These are phyloP conservation scores for Parasitella parasitica DNA, from an alignment of 371 early-diverging fungal species.

Conservation along the genomic window DNA sequence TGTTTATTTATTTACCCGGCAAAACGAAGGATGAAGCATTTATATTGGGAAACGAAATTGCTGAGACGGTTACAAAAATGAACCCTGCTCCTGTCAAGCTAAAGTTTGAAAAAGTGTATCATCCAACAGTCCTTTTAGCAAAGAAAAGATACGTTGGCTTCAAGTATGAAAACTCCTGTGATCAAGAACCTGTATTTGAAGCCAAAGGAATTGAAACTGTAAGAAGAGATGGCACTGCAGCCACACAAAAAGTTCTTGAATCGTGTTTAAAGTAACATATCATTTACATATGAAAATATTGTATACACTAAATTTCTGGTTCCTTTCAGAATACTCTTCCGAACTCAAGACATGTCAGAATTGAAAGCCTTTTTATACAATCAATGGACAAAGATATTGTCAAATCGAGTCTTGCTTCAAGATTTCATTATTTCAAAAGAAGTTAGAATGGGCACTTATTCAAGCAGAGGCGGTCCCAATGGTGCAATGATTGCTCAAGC, in stretches of 20 bases:
- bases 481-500: conserved; percentile 73
- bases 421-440: conserved; percentile 89
- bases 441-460: conserved; percentile 67
- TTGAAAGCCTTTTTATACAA: conserved; percentile 71
- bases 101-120: conserved; percentile 92
- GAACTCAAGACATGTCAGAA: conserved; percentile 75
- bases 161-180: conserved; percentile 65
- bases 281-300: neutral
- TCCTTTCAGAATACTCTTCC: conserved; percentile 65
- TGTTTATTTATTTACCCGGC: conserved; percentile 82
- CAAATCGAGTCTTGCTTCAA: conserved; percentile 62
- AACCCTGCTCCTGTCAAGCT: conserved; percentile 83
- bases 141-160: conserved; percentile 93
- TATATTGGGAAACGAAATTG: conserved; percentile 76
- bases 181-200: conserved; percentile 76
- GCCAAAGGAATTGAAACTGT: conserved; percentile 96
- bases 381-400: conserved; percentile 72
- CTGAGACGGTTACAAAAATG: conserved; percentile 64
- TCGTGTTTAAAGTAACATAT: conserved; percentile 64
- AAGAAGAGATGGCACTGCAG: conserved; percentile 81
- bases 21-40: conserved; percentile 72
- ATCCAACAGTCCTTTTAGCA: conserved; percentile 80
- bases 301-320: neutral
- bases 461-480: conserved; percentile 57
- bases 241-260: conserved; percentile 77